A percentile compares a stretch with the other conserved stretches of the same genome.
These are phyloP conservation scores for Salix caprea DNA, from an alignment of 345 rosid genomes.

Conservation along the genomic window DNA sequence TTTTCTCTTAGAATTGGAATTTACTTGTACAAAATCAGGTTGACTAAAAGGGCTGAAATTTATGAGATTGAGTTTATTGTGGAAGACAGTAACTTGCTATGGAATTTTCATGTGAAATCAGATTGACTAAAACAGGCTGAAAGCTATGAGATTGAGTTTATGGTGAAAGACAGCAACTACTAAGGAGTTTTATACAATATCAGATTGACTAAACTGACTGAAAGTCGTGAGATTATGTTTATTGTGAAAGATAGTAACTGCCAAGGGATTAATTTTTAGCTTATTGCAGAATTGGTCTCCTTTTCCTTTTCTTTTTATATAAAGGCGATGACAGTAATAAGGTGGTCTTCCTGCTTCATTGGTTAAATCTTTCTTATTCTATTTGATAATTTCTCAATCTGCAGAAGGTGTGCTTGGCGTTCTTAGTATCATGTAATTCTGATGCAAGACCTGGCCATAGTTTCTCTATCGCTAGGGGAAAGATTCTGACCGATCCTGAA, in stretches of 20 bases:
- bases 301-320: neutral
- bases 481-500: neutral
- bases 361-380: neutral
- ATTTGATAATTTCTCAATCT: constrained; percentile 4
- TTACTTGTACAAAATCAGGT: neutral
- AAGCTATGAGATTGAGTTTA: neutral
- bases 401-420: neutral
- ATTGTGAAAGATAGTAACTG: neutral
- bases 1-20: neutral
- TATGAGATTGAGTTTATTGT: neutral
- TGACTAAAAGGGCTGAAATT: neutral
- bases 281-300: neutral
- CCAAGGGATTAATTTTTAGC: neutral
- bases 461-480: neutral
- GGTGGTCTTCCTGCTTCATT: neutral
- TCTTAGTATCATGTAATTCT: neutral
- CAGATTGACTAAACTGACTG: neutral
- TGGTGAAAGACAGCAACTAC: neutral
- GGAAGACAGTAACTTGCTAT: too few species aligned
- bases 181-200: neutral
- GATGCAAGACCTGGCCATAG: neutral
- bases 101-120: neutral
- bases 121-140: neutral
- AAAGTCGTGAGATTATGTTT: neutral
- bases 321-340: neutral